Conservation (phyloP, 495 filamentous ascomycete species). For the Ascodesmis nigricans region DNA sequence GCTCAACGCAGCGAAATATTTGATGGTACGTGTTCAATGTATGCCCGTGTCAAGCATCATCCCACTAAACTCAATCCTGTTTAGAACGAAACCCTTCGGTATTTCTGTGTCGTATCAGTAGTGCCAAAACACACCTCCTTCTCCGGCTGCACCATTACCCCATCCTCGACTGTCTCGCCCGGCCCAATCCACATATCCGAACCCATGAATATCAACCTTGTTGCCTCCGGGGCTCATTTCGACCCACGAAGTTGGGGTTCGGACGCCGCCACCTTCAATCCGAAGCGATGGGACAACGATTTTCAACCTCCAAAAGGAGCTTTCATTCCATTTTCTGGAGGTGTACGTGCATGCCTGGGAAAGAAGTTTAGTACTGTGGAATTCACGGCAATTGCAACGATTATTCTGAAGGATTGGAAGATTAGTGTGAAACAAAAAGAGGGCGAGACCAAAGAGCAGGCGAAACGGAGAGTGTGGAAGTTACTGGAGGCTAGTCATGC, state of each 20-base stretch:
- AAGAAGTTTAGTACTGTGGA: constrained; percentile 60
- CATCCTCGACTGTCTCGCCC: neutral
- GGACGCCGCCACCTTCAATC: constrained; percentile 19
- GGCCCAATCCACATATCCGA: constrained; percentile 1
- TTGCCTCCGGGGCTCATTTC: constrained; percentile 22
- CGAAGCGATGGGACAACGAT: constrained; percentile 12
- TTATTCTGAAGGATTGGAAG: constrained; percentile 40
- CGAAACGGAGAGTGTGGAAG: neutral
- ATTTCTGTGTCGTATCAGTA: no score
- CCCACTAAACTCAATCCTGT: no score
- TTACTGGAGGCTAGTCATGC: constrained; percentile 2
- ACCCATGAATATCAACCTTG: constrained; percentile 12
- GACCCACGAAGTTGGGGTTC: constrained; percentile 27
- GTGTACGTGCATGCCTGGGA: constrained; percentile 44
- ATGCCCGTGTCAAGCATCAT: no score
- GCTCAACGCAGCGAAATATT: constrained; percentile 9
- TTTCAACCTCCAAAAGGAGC: neutral
- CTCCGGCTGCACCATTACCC: neutral
- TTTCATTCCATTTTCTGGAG: constrained; percentile 53
- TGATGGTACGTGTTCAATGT: constrained; percentile 24
- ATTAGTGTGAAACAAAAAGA: constrained; percentile 41
- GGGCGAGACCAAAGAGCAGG: constrained; percentile 14
- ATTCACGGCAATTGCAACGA: constrained; percentile 41
- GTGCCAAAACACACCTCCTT: neutral
- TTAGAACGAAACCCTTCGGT: no score